Conservation (phyloP, 768 basidiomycete species). For the Xerocomellus amylosporus region DNA sequence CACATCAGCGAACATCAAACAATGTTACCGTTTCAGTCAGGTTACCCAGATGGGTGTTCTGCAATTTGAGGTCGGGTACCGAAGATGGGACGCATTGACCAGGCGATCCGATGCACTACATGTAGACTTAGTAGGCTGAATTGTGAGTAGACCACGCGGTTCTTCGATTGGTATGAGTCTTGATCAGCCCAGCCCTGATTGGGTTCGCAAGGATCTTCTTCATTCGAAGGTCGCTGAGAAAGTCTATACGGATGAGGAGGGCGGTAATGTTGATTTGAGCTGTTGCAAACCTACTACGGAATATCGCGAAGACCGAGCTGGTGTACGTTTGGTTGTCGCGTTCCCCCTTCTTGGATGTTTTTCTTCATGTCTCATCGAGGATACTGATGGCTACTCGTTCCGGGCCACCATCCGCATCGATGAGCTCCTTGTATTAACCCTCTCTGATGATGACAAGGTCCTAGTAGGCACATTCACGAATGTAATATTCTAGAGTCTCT, state of each 20-base stretch:
- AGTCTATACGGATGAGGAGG: no score
- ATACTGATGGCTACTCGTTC: background rate
- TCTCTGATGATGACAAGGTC: background rate
- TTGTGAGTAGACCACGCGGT: background rate
- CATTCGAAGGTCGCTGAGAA: background rate
- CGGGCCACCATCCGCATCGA: no score
- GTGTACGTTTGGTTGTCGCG: no score
- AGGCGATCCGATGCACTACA: background rate
- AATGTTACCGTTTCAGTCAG: background rate
- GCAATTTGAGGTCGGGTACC: background rate
- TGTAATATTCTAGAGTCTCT: no score
- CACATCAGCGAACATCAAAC: background rate
- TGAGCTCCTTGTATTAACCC: no score
- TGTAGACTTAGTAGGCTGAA: background rate
- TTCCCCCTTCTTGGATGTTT: no score
- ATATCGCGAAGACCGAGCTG: no score
- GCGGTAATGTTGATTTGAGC: no score
- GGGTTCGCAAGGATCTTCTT: background rate
- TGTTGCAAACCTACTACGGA: no score
- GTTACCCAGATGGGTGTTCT: slow-evolving; percentile 1
- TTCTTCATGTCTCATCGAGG: background rate
- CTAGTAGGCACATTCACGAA: no score
- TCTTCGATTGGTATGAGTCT: background rate
- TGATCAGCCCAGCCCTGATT: background rate
- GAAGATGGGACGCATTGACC: background rate